Conservation (phyloP, 2,329 filamentous ascomycete species). For the Lachnellula suecica region DNA sequence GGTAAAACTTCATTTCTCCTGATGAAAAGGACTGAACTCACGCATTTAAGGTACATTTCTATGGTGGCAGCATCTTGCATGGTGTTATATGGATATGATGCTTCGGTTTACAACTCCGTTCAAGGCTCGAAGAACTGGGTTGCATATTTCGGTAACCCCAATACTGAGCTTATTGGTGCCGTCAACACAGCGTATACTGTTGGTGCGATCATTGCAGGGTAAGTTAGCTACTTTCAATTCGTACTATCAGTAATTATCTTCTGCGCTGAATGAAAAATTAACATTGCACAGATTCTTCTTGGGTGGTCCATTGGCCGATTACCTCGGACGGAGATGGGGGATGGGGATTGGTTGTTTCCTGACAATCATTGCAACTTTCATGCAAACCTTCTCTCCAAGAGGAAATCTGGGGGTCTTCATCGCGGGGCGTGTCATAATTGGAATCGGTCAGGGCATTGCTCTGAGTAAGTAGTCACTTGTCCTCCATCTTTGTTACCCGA, state of each 20-base stretch:
- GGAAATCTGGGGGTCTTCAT: conserved; percentile 66
- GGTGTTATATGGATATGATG: conserved; percentile 75
- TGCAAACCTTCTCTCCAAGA: conserved; percentile 64
- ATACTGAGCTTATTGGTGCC: conserved; percentile 46
- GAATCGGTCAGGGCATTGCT: conserved; percentile 68
- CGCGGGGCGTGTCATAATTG: conserved; percentile 66
- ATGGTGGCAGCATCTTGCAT: conserved; percentile 71
- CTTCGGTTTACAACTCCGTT: conserved; percentile 71
- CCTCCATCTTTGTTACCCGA: neutral
- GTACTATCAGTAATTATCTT: too few species aligned
- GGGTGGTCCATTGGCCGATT: conserved; percentile 60
- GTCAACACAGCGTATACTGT: conserved; percentile 72
- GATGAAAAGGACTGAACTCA: neutral
- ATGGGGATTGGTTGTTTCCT: conserved; percentile 65
- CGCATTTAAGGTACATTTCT: conserved; percentile 57
- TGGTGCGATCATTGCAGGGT: conserved; percentile 62
- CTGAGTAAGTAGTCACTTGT: conserved; percentile 45
- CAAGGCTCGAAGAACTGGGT: conserved; percentile 68
- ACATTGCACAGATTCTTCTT: conserved; percentile 60
- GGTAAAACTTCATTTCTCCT: neutral
- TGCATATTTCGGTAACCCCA: conserved; percentile 52
- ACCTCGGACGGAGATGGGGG: conserved; percentile 59
- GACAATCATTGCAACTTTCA: conserved; percentile 66
- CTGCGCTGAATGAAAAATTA: too few species aligned
- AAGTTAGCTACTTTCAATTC: too few species aligned